These are phyloP conservation scores for Astragalus glycyphyllos DNA, from an alignment of 306 rosid species.

Conservation along the genomic window DNA sequence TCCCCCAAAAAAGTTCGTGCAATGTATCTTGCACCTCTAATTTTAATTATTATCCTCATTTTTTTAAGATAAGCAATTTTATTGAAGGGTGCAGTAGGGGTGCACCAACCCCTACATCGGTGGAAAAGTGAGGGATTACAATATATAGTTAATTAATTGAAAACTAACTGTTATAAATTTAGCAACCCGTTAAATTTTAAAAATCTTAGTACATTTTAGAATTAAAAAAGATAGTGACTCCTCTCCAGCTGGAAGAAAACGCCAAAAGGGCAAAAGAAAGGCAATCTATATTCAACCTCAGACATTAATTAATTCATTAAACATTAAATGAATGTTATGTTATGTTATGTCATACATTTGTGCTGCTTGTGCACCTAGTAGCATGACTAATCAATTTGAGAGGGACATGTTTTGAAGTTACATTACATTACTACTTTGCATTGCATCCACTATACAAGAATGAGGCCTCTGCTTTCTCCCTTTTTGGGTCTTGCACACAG, in stretches of 20 bases:
- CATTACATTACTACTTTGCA: background rate
- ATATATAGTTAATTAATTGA: too few relatives aligned
- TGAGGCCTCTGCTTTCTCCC: slow-evolving; percentile 24
- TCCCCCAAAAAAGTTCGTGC: too few relatives aligned
- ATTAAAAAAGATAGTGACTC: too few relatives aligned
- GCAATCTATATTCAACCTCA: slow-evolving; percentile 42
- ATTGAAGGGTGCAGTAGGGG: too few relatives aligned
- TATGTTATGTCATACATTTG: background rate
- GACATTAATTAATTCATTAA: slow-evolving; percentile 39
- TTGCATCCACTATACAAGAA: slow-evolving; percentile 46
- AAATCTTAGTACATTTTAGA: too few relatives aligned
- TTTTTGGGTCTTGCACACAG: slow-evolving; percentile 30
- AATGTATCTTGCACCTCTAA: too few relatives aligned
- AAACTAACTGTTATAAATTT: too few relatives aligned
- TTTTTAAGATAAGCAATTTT: too few relatives aligned
- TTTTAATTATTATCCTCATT: too few relatives aligned
- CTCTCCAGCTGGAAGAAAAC: slow-evolving; percentile 17
- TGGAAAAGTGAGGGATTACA: too few relatives aligned
- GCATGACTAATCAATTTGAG: slow-evolving; percentile 41
- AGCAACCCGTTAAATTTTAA: too few relatives aligned
- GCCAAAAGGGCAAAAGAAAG: slow-evolving; percentile 12
- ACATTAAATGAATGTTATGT: slow-evolving; percentile 42
- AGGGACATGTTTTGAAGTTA: slow-evolving; percentile 13
- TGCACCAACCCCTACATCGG: too few relatives aligned
- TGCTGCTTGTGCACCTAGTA: slow-evolving; percentile 28